Conservation (phyloP, 2,329 filamentous ascomycete genomes). For the Neonectria hederae region DNA sequence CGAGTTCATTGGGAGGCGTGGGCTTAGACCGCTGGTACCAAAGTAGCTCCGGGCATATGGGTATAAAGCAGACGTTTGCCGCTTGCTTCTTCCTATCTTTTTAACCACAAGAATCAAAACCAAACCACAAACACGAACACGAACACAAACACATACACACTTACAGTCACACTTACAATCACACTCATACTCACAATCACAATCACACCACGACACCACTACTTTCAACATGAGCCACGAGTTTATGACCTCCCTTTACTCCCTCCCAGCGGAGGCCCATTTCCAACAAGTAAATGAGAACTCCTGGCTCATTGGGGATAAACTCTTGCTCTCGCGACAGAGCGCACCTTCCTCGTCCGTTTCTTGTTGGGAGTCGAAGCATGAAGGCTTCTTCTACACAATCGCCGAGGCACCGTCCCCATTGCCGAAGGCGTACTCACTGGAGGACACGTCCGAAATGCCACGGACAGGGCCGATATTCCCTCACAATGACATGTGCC, state of each 20-base stretch:
- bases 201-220: neutral
- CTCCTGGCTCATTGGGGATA: neutral
- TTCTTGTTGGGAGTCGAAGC: neutral
- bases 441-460: neutral
- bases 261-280: accelerated
- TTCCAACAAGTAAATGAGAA: neutral
- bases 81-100: neutral
- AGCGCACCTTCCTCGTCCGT: neutral
- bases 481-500: neutral
- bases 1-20: neutral
- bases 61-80: neutral
- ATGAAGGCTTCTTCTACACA: neutral
- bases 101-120: neutral
- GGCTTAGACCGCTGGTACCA: neutral
- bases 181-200: neutral
- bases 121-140: too few species aligned
- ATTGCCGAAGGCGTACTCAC: neutral
- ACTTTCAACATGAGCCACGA: neutral
- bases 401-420: neutral
- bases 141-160: neutral
- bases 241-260: too few species aligned
- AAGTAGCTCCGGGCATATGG: neutral
- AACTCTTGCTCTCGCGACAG: neutral
- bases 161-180: neutral
- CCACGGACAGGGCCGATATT: neutral